These are phyloP conservation scores for Coriolopsis trogii DNA, from an alignment of 1,284 basidiomycete species.

Conservation along the genomic window DNA sequence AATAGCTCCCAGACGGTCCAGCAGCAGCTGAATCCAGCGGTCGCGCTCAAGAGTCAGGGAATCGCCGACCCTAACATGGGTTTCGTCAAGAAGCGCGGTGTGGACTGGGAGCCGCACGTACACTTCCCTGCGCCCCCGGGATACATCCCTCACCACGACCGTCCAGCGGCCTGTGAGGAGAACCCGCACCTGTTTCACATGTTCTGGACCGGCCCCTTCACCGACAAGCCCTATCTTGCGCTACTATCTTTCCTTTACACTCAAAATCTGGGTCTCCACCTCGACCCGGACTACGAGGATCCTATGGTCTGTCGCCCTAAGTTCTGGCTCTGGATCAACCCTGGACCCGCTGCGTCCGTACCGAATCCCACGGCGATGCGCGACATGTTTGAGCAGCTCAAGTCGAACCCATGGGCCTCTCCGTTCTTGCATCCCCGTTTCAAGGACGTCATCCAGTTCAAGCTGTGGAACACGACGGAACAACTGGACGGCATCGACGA, in stretches of 20 bases:
- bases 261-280: constrained; percentile 69
- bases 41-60: constrained; percentile 25
- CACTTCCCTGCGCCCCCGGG: constrained; percentile 39
- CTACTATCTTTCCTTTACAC: constrained; percentile 77
- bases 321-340: constrained; percentile 78
- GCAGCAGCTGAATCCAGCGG: constrained; percentile 19
- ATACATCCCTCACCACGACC: constrained; percentile 44
- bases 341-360: constrained; percentile 59
- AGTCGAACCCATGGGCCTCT: constrained; percentile 67
- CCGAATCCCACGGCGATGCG: constrained; percentile 58
- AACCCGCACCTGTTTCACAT: constrained; percentile 77
- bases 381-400: constrained; percentile 63
- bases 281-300: constrained; percentile 40
- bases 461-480: constrained; percentile 76
- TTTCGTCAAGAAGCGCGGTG: constrained; percentile 24
- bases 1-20: constrained; percentile 38
- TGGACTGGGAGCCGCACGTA: constrained; percentile 48
- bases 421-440: constrained; percentile 70
- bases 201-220: constrained; percentile 83
- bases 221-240: constrained; percentile 79
- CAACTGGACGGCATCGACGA: constrained; percentile 70
- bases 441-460: constrained; percentile 69
- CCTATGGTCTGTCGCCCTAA: constrained; percentile 64
- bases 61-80: constrained; percentile 22
- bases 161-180: constrained; percentile 55